Evolutionary conservation across 805 yeast species (phyloP), one percentile per base, ranked within the genome.

Genomic region (Barnettozyma californica): DNA sequence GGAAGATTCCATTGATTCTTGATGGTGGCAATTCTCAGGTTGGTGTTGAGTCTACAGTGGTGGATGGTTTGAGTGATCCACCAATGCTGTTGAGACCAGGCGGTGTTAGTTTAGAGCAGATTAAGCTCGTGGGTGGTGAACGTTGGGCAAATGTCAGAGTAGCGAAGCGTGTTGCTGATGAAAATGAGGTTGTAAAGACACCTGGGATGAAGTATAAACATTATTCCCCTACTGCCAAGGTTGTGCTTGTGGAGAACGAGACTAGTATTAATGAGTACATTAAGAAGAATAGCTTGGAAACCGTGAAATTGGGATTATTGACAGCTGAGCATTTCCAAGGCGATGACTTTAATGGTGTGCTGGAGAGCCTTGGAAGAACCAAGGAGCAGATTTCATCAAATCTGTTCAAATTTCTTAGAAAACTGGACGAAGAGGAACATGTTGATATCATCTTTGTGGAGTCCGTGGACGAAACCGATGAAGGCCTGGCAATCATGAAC

Each of bases 181-280:
- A 67, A 1, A 86, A 82, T 18, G 97, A 88, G 53, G 75, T 82
- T 1, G 95, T 86, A 0, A 77, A 86, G 57, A 94, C 99, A 0
- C 99, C 99, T 0, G 99, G 99, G 0, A 94, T 94, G 99, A 94
- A 94, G 62, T 94, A 94, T 64, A 82, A 87, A 56, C 99, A 94
- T 65, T 94, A 94, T 64, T 87, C 97, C 0, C 99, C 99, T 4
- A 76, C 76, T 2, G 96, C 97, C 0, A 80, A 77, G 50, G 98
- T 94, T 4, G 69, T 85, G 0, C 65, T 91, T 5, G 80, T 89
- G 53, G 71, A 77, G 47, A 77, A 82, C 0, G 54, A 55, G 23
- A 29, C 35, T 1, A 33, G 45, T 1, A 60, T 59, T 11, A 8
- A 49, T 2, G 43, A 50, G 1, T 73, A 69, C 1, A 56, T 78